These are phyloP conservation scores for Evansstolkia leycettana DNA, from an alignment of 495 filamentous ascomycete genomes.

Conservation along the genomic window DNA sequence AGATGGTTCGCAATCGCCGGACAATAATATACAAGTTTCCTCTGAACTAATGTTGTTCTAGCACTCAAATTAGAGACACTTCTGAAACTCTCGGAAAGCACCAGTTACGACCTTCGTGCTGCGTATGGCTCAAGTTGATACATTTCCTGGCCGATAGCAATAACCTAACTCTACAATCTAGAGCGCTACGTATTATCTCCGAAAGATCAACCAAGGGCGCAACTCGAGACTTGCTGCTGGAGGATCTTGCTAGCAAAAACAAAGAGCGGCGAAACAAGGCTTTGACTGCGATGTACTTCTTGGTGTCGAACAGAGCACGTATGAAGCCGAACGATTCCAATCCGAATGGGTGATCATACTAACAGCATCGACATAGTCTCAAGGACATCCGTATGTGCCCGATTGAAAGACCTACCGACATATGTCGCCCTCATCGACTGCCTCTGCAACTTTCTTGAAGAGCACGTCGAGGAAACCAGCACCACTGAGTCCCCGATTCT, in stretches of 20 bases:
- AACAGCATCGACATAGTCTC: constrained; percentile 13
- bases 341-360: constrained; percentile 1
- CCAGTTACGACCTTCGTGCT: constrained; percentile 37
- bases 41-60: constrained; percentile 5
- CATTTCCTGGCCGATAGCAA: not conserved
- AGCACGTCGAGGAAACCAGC: constrained; percentile 25
- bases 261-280: constrained; percentile 23
- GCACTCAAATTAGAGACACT: constrained; percentile 40
- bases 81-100: constrained; percentile 33
- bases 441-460: constrained; percentile 35
- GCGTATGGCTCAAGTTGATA: constrained; percentile 28
- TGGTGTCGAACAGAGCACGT: constrained; percentile 31
- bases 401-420: constrained; percentile 24
- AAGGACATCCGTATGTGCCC: constrained; percentile 25
- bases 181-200: constrained; percentile 36
- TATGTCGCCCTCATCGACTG: constrained; percentile 33
- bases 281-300: constrained; percentile 30
- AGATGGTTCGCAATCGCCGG: constrained; percentile 17
- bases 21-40: too few species aligned
- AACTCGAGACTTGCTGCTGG: constrained; percentile 27
- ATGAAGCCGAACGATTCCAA: constrained; percentile 6
- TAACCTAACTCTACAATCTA: constrained; percentile 9
- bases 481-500: constrained; percentile 28
- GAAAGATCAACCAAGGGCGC: constrained; percentile 32
- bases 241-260: constrained; percentile 27